phyloP scores from a whole-genome alignment of 2,329 filamentous ascomycete species.

The Pseudogymnoascus pannorum region DNA sequence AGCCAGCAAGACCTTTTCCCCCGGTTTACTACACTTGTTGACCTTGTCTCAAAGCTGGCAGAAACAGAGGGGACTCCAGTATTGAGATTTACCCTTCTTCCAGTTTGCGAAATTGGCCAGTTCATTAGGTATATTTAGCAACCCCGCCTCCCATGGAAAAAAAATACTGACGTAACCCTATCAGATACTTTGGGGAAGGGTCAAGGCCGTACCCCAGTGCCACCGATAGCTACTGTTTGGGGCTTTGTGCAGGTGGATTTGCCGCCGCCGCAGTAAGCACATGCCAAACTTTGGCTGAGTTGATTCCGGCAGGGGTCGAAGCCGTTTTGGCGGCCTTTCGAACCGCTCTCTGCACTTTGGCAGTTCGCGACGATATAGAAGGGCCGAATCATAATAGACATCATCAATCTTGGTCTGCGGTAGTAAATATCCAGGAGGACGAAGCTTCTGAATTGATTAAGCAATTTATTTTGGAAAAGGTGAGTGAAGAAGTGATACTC shows the following conservation, averaged over 20 bases:
- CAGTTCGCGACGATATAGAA: neutral
- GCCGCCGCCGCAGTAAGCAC: conserved; percentile 24
- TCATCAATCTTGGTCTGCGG: conserved; percentile 12
- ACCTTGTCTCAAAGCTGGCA: neutral
- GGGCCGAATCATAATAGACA: neutral
- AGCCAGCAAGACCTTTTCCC: neutral
- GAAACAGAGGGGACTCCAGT: neutral
- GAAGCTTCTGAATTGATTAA: neutral
- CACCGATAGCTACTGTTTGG: conserved; percentile 10
- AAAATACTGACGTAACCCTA: neutral
- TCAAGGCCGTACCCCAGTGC: neutral
- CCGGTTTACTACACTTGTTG: conserved; percentile 2
- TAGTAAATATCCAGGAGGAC: neutral
- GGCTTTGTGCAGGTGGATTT: conserved; percentile 25
- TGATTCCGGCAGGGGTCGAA: conserved; percentile 23
- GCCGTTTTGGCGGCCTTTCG: conserved; percentile 22
- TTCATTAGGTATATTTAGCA: neutral
- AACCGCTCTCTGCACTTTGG: conserved; percentile 13
- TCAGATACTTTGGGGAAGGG: neutral
- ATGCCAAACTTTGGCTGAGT: conserved; percentile 19
- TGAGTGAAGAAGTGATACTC: neutral
- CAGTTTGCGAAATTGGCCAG: neutral
- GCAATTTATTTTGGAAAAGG: conserved; percentile 5
- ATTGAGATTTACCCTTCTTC: conserved; percentile 3
- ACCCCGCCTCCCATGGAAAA: neutral